These are phyloP conservation scores for Pleurotus sapidus DNA, from an alignment of 768 basidiomycete genomes.

Conservation along the genomic window DNA sequence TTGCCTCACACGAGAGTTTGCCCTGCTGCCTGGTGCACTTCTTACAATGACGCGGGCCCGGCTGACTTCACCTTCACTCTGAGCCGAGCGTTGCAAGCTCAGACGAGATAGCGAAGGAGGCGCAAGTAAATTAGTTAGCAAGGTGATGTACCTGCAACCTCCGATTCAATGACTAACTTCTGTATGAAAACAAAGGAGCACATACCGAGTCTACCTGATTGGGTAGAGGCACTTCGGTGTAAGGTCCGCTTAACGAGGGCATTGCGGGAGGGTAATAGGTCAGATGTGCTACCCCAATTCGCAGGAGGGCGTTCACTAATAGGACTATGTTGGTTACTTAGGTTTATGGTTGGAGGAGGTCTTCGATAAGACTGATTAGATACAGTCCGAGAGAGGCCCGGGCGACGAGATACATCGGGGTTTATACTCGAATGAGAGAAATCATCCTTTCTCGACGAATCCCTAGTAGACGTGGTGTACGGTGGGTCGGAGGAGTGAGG, in stretches of 20 bases:
- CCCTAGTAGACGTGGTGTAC: background rate
- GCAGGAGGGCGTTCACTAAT: background rate
- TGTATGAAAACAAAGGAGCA: background rate
- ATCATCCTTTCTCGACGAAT: no score
- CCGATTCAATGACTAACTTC: background rate
- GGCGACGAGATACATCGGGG: background rate
- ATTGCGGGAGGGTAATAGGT: background rate
- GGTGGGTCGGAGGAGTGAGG: background rate
- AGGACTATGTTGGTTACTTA: background rate
- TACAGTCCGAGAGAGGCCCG: background rate
- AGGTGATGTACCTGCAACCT: background rate
- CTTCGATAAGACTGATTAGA: background rate
- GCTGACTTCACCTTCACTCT: conserved; percentile 40
- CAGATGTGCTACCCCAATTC: background rate
- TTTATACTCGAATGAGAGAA: background rate
- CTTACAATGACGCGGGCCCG: conserved; percentile 61
- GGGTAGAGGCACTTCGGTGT: background rate
- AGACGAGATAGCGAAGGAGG: conserved; percentile 1
- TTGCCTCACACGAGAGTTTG: conserved; percentile 38
- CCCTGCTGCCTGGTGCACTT: conserved; percentile 67
- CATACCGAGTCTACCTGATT: background rate
- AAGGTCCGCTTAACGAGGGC: background rate
- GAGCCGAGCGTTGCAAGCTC: background rate
- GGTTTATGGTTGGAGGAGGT: background rate
- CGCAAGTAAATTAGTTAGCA: background rate